These are phyloP conservation scores for Ampelocalamus luodianensis DNA, from an alignment of 176 grass and related monocot genomes.

Conservation along the genomic window DNA sequence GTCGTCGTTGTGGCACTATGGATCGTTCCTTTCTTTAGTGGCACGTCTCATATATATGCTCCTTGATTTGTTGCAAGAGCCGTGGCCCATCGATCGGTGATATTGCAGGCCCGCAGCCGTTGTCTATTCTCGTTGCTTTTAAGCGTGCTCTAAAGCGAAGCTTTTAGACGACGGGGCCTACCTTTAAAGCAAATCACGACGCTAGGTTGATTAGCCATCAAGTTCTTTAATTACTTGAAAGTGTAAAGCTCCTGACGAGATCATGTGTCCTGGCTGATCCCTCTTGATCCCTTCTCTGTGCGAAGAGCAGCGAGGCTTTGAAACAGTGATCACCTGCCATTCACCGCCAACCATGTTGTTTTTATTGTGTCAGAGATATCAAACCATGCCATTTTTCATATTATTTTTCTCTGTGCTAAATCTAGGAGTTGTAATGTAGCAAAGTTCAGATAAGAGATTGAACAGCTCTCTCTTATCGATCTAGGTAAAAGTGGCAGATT, in stretches of 20 bases:
- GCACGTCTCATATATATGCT: neutral
- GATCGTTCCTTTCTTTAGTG: neutral
- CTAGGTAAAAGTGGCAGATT: slow-evolving; percentile 3
- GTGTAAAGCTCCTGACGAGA: neutral
- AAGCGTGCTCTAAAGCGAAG: slow-evolving; percentile 38
- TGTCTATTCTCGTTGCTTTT: slow-evolving; percentile 24
- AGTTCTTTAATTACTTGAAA: neutral
- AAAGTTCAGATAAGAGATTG: neutral
- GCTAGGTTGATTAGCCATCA: neutral
- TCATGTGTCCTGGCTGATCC: neutral
- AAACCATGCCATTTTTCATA: neutral
- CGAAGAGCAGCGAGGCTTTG: neutral
- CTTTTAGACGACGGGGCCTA: neutral
- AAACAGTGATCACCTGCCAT: neutral
- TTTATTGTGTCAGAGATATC: neutral
- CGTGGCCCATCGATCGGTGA: neutral
- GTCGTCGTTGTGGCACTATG: neutral
- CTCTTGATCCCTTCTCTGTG: neutral
- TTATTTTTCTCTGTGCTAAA: neutral
- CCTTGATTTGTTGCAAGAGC: neutral
- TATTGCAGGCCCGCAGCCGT: neutral
- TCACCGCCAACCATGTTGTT: neutral
- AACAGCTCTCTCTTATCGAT: no score
- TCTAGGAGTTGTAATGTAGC: neutral
- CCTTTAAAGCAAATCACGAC: slow-evolving; percentile 44